Evolutionary conservation across 139 green algal genomes (phyloP), one percentile per base, ranked within the genome.

Genomic region (Tetradesmus obliquus): DNA sequence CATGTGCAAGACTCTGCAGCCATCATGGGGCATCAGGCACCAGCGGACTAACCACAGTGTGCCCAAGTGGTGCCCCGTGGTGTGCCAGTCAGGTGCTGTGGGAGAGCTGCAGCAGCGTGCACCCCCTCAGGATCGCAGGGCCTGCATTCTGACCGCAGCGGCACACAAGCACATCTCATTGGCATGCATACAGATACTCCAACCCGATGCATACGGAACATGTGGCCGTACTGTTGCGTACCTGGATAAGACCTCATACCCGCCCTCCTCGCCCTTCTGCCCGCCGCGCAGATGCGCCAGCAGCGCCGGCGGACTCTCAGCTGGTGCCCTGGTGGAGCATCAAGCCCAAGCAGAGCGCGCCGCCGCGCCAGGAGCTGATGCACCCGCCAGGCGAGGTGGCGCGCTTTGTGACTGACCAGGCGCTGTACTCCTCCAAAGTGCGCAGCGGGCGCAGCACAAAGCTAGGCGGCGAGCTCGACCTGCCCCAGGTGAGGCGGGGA

Each of bases 281-380:
- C 66, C 12, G 66, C 66, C n/a, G 15, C 17, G 66, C 74, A 82
- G 24, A 82, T 82, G 74, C n/a, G 13, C n/a, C 74, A 55, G 24
- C 74, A 82, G 60, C 10, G 10, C 74, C 74, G 19, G 74, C n/a
- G 17, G 24, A 82, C 19, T 24, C 79, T 32, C 71, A 83, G 86
- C 71, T 74, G 51, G 86, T 90, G 51, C 86, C 86, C 0, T 91
- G 88, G 88, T 91, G 88, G 88, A 55, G 87, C 58, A n/a, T 87
- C 19, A 79, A 79, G 82, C 79, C 88, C n/a, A 80, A 57, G 79
- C 88, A 91, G 88, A 79, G 71, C 10, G 88, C 88, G 58, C 88
- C 88, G n/a, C 88, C 88, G 22, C 80, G 88, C 3, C 88, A 91
- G 22, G 71, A 58, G 55, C 88, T 91, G 24, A 82, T 91, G 88